phyloP scores from a whole-genome alignment of 495 filamentous ascomycete species.

The Lasiosphaeria hispida region DNA sequence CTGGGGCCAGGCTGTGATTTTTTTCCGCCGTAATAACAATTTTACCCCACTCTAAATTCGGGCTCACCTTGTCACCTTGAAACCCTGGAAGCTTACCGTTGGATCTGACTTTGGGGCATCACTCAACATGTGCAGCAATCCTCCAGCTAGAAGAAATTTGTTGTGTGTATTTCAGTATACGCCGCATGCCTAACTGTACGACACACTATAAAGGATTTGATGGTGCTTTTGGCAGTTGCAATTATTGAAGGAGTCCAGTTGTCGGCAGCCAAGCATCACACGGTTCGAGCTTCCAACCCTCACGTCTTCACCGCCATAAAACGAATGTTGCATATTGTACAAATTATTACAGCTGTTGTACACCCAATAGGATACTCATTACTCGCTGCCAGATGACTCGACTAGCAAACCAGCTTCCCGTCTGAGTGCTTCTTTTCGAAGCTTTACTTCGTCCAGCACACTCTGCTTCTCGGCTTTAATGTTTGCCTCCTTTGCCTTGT shows the following conservation, averaged over 20 bases:
- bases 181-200: no score
- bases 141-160: no score
- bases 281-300: neutral
- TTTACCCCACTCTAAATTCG: constrained; percentile 31
- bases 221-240: no score
- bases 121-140: no score
- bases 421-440: constrained; percentile 61
- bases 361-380: no score
- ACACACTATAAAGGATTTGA: no score
- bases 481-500: constrained; percentile 48
- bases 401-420: constrained; percentile 39
- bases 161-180: no score
- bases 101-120: no score
- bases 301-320: neutral
- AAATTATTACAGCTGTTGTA: neutral
- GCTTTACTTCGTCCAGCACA: constrained; percentile 56
- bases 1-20: constrained; percentile 29
- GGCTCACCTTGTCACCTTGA: constrained; percentile 15
- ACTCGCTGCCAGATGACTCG: neutral
- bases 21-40: constrained; percentile 35
- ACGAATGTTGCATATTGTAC: neutral
- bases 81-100: no score
- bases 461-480: constrained; percentile 50
- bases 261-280: neutral
- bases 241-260: no score